A percentile compares a stretch with the other conserved stretches of the same genome.
These are phyloP conservation scores for Starmerella kuoi DNA, from an alignment of 805 yeast species.

Conservation along the genomic window DNA sequence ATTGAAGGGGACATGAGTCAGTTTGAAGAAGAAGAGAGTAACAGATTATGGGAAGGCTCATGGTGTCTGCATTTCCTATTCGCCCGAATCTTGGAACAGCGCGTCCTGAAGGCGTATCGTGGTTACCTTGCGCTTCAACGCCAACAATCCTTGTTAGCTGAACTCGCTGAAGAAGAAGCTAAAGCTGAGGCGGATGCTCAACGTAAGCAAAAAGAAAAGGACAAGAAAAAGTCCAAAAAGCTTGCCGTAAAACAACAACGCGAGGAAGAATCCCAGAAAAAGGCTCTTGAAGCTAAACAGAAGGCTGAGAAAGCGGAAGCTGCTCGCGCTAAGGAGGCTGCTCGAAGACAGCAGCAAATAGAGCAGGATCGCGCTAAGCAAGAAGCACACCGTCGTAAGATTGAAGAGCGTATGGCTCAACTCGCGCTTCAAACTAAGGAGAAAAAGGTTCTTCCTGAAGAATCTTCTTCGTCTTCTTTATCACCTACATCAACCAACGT, in stretches of 20 bases:
- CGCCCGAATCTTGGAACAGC: constrained; percentile 60
- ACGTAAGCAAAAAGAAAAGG: constrained; percentile 31
- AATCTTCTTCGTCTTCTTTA: too few relatives aligned
- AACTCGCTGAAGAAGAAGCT: constrained; percentile 27
- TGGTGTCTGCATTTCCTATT: constrained; percentile 69
- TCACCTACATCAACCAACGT: too few relatives aligned
- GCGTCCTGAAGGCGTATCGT: constrained; percentile 63
- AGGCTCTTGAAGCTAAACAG: constrained; percentile 28
- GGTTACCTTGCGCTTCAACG: constrained; percentile 68
- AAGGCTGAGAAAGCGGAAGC: constrained; percentile 26
- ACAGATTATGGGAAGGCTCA: constrained; percentile 64
- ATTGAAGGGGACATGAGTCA: background rate
- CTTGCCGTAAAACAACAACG: constrained; percentile 30
- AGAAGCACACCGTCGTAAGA: constrained; percentile 25
- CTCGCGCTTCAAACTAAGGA: constrained; percentile 19
- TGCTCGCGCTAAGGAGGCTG: constrained; percentile 19
- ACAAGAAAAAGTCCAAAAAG: constrained; percentile 33
- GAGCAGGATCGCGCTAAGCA: constrained; percentile 25
- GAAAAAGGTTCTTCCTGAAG: too few relatives aligned
- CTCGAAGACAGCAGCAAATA: constrained; percentile 17
- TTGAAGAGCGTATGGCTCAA: constrained; percentile 27
- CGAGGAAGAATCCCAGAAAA: constrained; percentile 31
- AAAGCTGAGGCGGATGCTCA: constrained; percentile 26
- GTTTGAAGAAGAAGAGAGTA: constrained; percentile 28
- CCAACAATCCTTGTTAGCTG: constrained; percentile 30